These are phyloP conservation scores for Akanthomyces muscarius DNA, from an alignment of 2,329 filamentous ascomycete genomes.

Conservation along the genomic window DNA sequence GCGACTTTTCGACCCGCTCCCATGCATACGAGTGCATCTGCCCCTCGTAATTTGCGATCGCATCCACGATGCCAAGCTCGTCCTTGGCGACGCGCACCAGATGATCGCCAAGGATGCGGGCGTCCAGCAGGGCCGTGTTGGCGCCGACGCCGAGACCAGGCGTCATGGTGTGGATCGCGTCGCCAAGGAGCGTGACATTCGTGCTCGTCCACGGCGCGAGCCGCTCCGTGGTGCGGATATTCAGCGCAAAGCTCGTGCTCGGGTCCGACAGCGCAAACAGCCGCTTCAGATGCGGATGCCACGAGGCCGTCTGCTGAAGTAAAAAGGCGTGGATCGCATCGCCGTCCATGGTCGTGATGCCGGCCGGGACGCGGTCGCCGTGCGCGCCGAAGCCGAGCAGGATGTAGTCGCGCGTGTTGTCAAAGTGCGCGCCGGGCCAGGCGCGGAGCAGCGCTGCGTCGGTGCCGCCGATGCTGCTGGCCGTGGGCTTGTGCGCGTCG, in stretches of 20 bases:
- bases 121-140: conserved; percentile 22
- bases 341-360: conserved; percentile 15
- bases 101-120: conserved; percentile 17
- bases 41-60: conserved; percentile 16
- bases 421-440: conserved; percentile 19
- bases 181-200: conserved; percentile 22
- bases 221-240: conserved; percentile 19
- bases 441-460: conserved; percentile 14
- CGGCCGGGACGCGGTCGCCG: not conserved
- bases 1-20: conserved; percentile 19
- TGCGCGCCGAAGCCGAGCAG: conserved; percentile 17
- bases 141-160: conserved; percentile 23
- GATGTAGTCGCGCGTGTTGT: conserved; percentile 20
- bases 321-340: conserved; percentile 14
- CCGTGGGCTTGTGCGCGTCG: conserved; percentile 6
- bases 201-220: conserved; percentile 17
- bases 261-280: conserved; percentile 17
- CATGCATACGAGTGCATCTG: conserved; percentile 20
- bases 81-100: conserved; percentile 4
- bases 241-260: conserved; percentile 16
- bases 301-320: not conserved
- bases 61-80: conserved; percentile 1
- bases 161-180: conserved; percentile 25
- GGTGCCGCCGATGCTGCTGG: conserved; percentile 12
- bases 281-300: conserved; percentile 17